Base-by-base conservation (phyloP, 2,329 filamentous ascomycete genomes). In the Phialophora macrospora region DNA sequence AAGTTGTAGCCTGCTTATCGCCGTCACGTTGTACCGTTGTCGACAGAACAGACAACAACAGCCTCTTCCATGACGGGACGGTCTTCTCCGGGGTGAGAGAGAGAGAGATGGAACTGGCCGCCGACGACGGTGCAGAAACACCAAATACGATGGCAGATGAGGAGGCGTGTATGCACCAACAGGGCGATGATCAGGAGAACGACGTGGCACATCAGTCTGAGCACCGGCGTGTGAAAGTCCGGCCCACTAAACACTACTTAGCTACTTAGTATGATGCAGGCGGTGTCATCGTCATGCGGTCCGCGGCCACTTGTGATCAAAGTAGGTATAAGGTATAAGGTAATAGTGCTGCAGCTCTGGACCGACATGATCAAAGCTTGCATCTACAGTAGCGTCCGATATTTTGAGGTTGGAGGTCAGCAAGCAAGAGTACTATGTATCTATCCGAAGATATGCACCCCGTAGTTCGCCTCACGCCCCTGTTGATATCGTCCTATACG, bases 1-100 rank as follows among this genome's bases (percentile, higher is more conserved):
- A 81, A 80, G 60, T 81, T 72, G 70, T 85, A 85, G 48, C 83
- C 38, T n/a, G 6, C 38, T 9, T 11, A 44, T 44, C 38, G 2
- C 7, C 14, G 17, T 44, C 38, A n/a, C 3, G 14, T 17, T 7
- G 38, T 7, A n/a, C 14, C 38, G 17, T 7, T n/a, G 17, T 44
- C 14, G 38, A 44, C 38, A 44, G 17, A 7, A 44, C 17, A 2
- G 2, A 5, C 38, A n/a, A 17, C 38, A n/a, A 17, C 17, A n/a
- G 14, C 38, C 17, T 44, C 38, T n/a, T 44, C 17, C 17, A 44
- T 6, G 38, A 17, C 17, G 17, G 38, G 38, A n/a, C 17, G n/a
- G 6, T n/a, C 38, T n/a, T n/a, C 14, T n/a, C 6, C 17, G 38
- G 17, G 32, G 32, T 9, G 14, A n/a, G 5, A n/a, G 5, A 4